Evolutionary conservation across 306 rosid genomes (phyloP), one percentile per base, ranked within the genome.

Genomic region (Sechiopsis laciniata): DNA sequence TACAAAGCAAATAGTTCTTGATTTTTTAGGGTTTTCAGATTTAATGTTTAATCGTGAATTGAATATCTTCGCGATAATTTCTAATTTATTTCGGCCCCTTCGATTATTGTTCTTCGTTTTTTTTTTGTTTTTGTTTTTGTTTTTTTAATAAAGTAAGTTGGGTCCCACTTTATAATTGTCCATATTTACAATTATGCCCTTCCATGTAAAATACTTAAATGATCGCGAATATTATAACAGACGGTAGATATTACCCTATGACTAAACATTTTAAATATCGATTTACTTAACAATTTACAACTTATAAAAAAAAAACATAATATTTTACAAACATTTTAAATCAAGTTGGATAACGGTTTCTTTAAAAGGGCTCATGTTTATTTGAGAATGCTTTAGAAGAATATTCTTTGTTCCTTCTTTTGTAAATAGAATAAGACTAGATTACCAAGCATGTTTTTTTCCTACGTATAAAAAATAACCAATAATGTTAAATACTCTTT

Each of bases 121-220:
- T 17, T 11, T 65, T 66, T 17, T 2, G 1, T 1, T 13, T 26
- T 46, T 20, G 52, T 48, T 13, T 69, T 66, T 9, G 20, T 65
- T 66, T 1, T 48, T 68, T 13, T 0, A 29, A 61, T 62, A 2
- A 22, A 24, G 55, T 12, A 50, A 69, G 8, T 68, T 24, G 57
- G 56, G 56, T 14, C 73, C 72, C 73, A 12, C 20, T 22, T 12
- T 68, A 2, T 20, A 68, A 22, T 26, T 2, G 37, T 22, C 14
- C 73, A 22, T 22, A 69, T 69, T 69, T 69, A 69, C 73, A 17
- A 21, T 6, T 48, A 48, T 69, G 58, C 42, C 73, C 73, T 69
- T 22, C 22, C 21, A 8, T 13, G 0, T 69, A 69, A 21, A 16
- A 24, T 7, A 50, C 45, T 48, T 19, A 7, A 67, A 46, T 26